A percentile compares a stretch with the other conserved stretches of the same genome.
phyloP scores from a whole-genome alignment of 78 protist genomes.

The Dictyostelium citrinum region DNA sequence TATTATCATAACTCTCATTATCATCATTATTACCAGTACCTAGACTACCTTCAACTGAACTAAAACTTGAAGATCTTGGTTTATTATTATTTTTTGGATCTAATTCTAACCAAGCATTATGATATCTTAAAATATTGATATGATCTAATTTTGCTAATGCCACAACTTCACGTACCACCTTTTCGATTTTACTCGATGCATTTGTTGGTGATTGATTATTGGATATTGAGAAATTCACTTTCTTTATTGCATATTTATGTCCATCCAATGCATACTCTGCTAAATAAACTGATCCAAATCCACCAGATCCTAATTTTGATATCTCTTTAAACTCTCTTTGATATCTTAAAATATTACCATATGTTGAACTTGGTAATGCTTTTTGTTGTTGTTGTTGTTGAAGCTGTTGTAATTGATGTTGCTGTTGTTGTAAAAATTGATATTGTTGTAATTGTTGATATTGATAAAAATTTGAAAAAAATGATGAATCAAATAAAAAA shows the following conservation, averaged over 20 bases:
- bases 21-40: neutral
- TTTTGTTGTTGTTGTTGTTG: neutral
- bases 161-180: slow-evolving; percentile 33
- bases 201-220: neutral
- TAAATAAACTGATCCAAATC: slow-evolving; percentile 47
- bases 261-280: slow-evolving; percentile 1
- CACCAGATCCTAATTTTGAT: slow-evolving; percentile 30
- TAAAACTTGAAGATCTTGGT: neutral
- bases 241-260: slow-evolving; percentile 37
- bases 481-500: neutral
- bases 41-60: slow-evolving; percentile 64
- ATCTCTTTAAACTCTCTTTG: slow-evolving; percentile 38
- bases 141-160: slow-evolving; percentile 63
- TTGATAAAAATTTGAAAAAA: neutral
- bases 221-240: slow-evolving; percentile 17
- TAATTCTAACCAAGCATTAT: slow-evolving; percentile 51
- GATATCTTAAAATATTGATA: slow-evolving; percentile 46
- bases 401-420: neutral
- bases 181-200: slow-evolving; percentile 8
- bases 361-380: neutral
- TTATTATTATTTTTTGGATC: neutral
- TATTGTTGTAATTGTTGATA: neutral
- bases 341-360: slow-evolving; percentile 20
- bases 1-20: neutral
- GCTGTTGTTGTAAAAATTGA: neutral